Conservation (phyloP, 2,329 filamentous ascomycete species). For the Aspergillus felis region DNA sequence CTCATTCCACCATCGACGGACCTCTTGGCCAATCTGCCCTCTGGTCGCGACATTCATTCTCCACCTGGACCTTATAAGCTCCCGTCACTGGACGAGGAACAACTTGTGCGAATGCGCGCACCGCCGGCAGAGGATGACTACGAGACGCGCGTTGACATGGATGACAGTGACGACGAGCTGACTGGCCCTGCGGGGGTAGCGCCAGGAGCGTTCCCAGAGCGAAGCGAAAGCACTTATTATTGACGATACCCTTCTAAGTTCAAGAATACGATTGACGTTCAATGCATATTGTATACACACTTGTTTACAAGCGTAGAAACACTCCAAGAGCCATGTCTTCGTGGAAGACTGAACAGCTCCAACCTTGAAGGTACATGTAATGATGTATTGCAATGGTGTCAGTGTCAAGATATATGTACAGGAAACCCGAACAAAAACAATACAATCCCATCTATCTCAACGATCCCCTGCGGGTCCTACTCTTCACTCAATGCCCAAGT, state of each 20-base stretch:
- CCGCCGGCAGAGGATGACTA: slow-evolving; percentile 50
- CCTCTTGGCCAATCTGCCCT: slow-evolving; percentile 75
- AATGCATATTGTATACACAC: background rate
- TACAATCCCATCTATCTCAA: background rate
- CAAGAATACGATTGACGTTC: background rate
- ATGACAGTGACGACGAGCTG: slow-evolving; percentile 42
- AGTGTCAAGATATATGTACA: background rate
- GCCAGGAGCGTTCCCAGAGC: slow-evolving; percentile 34
- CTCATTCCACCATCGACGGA: slow-evolving; percentile 66
- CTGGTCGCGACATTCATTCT: slow-evolving; percentile 76
- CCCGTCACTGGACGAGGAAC: slow-evolving; percentile 61
- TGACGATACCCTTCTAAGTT: slow-evolving; percentile 13
- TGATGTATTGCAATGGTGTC: background rate
- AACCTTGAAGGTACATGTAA: background rate
- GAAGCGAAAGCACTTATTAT: slow-evolving; percentile 35
- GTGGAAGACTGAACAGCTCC: background rate
- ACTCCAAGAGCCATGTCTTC: background rate
- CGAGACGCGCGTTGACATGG: slow-evolving; percentile 37
- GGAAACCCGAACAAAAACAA: background rate
- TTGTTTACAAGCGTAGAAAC: background rate
- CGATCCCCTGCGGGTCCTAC: background rate
- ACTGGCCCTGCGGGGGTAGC: slow-evolving; percentile 17
- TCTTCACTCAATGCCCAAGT: background rate
- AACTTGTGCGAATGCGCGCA: slow-evolving; percentile 57
- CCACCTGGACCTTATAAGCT: slow-evolving; percentile 64